Conservation (phyloP, 83 land plant genomes). For the Picea engelmannii region DNA sequence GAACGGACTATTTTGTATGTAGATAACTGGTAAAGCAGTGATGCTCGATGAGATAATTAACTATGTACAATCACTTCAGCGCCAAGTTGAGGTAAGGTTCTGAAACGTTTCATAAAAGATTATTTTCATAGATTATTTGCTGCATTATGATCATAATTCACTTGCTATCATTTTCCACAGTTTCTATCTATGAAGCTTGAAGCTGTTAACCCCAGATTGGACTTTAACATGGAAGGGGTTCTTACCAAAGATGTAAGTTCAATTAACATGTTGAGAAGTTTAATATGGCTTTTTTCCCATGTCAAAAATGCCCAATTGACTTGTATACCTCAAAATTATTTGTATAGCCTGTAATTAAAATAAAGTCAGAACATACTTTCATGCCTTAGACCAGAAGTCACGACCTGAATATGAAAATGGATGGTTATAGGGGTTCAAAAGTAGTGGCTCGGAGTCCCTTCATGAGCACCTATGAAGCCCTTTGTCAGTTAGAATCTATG, state of each 20-base stretch:
- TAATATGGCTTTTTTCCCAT: not conserved
- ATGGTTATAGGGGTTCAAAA: not conserved
- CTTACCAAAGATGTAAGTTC: constrained; percentile 42
- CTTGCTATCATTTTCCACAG: constrained; percentile 11
- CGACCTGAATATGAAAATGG: not conserved
- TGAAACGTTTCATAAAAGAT: not conserved
- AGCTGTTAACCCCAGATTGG: constrained; percentile 48
- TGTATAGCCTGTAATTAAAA: not conserved
- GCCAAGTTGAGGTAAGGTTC: constrained; percentile 9
- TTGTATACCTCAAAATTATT: not conserved
- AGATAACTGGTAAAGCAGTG: constrained; percentile 16
- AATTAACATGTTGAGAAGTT: not conserved
- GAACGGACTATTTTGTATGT: not conserved
- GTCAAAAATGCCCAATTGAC: not conserved
- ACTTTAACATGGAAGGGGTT: constrained; percentile 36
- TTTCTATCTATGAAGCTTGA: constrained; percentile 58
- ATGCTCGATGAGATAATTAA: constrained; percentile 18
- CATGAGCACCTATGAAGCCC: not conserved
- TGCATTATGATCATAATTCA: not conserved
- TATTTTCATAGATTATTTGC: not conserved
- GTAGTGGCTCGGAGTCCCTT: not conserved
- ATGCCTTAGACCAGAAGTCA: too few relatives aligned
- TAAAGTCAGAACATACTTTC: not conserved
- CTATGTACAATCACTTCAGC: constrained; percentile 16
- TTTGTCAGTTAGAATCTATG: not conserved